Base-by-base conservation (phyloP, 2,329 filamentous ascomycete species). In the Exophiala bonariae region DNA sequence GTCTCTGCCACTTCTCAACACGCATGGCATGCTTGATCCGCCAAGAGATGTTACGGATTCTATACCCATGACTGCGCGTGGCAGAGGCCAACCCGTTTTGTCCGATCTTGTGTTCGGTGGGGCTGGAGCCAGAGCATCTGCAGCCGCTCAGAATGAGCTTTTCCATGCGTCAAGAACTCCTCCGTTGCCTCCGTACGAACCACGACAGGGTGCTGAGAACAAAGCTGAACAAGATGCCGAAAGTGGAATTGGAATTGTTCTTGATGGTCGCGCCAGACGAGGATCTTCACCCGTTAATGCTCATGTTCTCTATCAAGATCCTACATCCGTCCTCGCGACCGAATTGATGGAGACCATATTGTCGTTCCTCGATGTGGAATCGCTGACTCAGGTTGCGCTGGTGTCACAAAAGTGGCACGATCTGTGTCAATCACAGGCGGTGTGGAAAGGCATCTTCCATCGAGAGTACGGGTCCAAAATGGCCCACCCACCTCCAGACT, bases 361-460 rank as follows among this genome's bases (percentile, higher is more conserved):
- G 45, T 76, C 78, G 1, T 78, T 78, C 58, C 73, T 86, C 32
- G 81, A 84, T 52, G 76, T 77, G 4, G 63, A 68, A 31, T 79
- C 80, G 4, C 69, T 86, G 34, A 70, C 77, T 45, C 69, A 70
- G 39, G 73, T 76, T 22, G 78, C 82, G 59, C 63, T 71, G 13
- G 80, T 85, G 16, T 82, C 76, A n/a, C 71, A 64, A 35, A 61
- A 66, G 41, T 86, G 83, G 83, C 65, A 74, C 51, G 66, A 71
- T 16, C 68, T 79, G 49, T 79, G 79, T 22, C 71, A 71, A 13
- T 80, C 80, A 18, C 71, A 70, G 18, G 76, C 81, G 55, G 79
- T 85, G 35, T 86, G 83, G 83, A 77, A 77, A 44, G 69, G 72
- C 32, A 76, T 81, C n/a, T 86, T 85, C 63, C 71, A 80, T 31